Percentiles rank a stretch among this genome's conserved stretches.
Conservation (phyloP, 2,329 filamentous ascomycete genomes). For the Nannizziopsis barbatae region DNA sequence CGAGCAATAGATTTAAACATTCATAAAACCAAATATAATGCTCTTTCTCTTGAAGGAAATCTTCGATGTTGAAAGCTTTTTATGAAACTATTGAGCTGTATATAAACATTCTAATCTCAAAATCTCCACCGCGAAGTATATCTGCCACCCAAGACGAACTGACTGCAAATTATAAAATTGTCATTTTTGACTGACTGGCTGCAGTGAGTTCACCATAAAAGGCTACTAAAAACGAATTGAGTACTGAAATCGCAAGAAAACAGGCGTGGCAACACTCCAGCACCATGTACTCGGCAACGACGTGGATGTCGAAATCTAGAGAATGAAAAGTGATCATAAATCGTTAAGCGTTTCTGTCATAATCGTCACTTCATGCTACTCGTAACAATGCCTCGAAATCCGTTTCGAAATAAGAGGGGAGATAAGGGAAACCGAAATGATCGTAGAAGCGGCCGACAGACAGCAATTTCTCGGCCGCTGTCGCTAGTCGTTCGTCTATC, state of each 20-base stretch:
- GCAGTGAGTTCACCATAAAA: background rate
- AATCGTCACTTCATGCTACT: background rate
- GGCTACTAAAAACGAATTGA: slow-evolving; percentile 14
- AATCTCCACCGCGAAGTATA: background rate
- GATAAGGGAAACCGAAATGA: background rate
- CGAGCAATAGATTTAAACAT: too few relatives aligned
- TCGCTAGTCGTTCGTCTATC: background rate
- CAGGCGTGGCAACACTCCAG: background rate
- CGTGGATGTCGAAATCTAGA: slow-evolving; percentile 13
- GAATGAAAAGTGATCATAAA: slow-evolving; percentile 10
- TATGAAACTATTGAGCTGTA: too few relatives aligned
- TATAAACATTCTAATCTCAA: too few relatives aligned
- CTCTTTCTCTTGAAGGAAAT: too few relatives aligned
- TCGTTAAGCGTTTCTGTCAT: slow-evolving; percentile 10
- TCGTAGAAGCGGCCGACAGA: background rate
- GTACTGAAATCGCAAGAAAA: background rate
- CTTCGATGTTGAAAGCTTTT: too few relatives aligned
- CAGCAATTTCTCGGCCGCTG: background rate
- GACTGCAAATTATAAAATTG: background rate
- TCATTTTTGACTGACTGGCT: too few relatives aligned
- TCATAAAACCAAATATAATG: too few relatives aligned
- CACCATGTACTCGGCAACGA: slow-evolving; percentile 12
- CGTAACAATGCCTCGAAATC: slow-evolving; percentile 11
- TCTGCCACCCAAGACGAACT: background rate
- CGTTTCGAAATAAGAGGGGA: background rate